A percentile compares a stretch with the other conserved stretches of the same genome.
phyloP scores from a whole-genome alignment of 257 asterid species.

The Galeopsis tetrahit region DNA sequence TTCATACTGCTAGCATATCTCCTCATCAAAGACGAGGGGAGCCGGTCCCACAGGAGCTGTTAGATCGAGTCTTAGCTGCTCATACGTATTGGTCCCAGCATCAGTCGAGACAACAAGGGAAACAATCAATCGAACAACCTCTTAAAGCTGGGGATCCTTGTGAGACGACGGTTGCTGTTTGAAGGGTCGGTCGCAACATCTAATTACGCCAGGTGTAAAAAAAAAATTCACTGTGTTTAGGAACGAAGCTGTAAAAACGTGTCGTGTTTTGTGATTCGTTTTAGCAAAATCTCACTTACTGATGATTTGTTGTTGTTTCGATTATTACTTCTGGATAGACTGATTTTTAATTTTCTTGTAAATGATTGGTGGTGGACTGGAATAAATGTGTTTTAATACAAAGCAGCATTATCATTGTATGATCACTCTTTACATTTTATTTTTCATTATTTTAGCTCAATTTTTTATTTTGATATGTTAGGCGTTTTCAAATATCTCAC shows the following conservation, averaged over 20 bases:
- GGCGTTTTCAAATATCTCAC: no score
- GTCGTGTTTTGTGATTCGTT: conserved; percentile 33
- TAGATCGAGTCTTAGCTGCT: conserved; percentile 74
- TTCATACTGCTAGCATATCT: conserved; percentile 89
- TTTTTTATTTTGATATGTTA: neutral
- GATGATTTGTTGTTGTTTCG: conserved; percentile 45
- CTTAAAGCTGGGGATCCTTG: conserved; percentile 33
- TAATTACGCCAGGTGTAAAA: conserved; percentile 41
- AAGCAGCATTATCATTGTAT: neutral
- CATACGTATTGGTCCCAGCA: conserved; percentile 78
- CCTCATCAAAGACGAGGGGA: conserved; percentile 94
- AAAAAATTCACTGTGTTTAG: conserved; percentile 34
- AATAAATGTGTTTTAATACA: conserved; percentile 31
- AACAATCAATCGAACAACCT: conserved; percentile 49
- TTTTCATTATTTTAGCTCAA: no score
- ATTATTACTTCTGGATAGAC: conserved; percentile 36
- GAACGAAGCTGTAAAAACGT: conserved; percentile 46
- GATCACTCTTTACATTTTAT: neutral
- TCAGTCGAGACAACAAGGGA: conserved; percentile 69
- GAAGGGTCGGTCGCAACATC: conserved; percentile 34
- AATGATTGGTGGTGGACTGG: conserved; percentile 21
- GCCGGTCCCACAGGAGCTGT: conserved; percentile 88
- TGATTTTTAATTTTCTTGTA: conserved; percentile 26
- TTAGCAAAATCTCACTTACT: conserved; percentile 38
- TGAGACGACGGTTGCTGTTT: conserved; percentile 40